Conservation (phyloP, 768 basidiomycete genomes). For the Pholiota microspora region DNA sequence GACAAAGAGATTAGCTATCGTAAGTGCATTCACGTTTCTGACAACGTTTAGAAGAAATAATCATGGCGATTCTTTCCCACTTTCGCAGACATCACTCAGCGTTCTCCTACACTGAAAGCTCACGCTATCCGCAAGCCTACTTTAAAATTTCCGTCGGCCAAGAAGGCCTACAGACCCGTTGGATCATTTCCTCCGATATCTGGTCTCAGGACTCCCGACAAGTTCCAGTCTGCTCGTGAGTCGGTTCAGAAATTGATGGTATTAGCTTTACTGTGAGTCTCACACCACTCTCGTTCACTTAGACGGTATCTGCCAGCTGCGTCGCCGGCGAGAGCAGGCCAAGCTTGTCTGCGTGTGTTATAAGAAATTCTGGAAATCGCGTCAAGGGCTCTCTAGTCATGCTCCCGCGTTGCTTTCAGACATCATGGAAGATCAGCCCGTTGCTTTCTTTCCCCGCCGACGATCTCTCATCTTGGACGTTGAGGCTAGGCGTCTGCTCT, state of each 20-base stretch:
- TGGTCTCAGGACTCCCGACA: neutral
- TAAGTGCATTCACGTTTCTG: no score
- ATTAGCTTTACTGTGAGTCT: neutral
- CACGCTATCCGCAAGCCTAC: neutral
- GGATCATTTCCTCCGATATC: neutral
- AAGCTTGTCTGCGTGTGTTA: neutral
- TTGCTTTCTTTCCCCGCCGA: neutral
- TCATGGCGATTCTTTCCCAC: neutral
- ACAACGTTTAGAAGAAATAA: neutral
- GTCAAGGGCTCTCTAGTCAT: neutral
- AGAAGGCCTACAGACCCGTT: neutral
- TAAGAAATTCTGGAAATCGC: neutral
- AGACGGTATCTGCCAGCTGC: neutral
- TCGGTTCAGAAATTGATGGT: neutral
- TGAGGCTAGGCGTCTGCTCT: neutral
- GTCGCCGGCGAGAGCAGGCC: neutral
- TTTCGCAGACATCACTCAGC: neutral
- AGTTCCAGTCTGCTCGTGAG: neutral
- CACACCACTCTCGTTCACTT: neutral
- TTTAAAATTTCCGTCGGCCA: neutral
- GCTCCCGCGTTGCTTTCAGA: neutral
- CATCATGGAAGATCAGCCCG: neutral
- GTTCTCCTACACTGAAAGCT: neutral
- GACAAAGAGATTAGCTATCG: no score
- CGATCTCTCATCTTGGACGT: neutral